Evolutionary conservation across 164 flowering plant genomes (phyloP), one percentile per base, ranked within the genome.

Genomic region (Kalanchoe fedtschenkoi): DNA sequence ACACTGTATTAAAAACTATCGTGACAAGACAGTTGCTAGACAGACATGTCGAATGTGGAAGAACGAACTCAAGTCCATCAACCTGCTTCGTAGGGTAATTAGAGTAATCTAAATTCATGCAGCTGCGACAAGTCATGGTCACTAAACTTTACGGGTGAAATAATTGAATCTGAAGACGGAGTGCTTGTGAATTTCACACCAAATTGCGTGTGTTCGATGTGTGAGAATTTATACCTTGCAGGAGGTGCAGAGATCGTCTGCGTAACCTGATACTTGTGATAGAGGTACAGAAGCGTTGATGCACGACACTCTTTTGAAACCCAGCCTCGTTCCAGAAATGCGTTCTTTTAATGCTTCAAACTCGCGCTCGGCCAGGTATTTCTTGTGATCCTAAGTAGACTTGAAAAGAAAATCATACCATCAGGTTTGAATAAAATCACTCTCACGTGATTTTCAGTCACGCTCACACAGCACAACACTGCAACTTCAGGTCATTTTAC

Each of bases 301-400:
- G 83, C 98, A 92, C 72, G 96, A 77, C 66, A 89, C 98, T 66
- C 75, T 84, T 63, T 51, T 74, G 71, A 89, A 89, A 21, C 93
- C 98, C 37, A 64, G 59, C 66, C 86, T 77, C 68, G 70, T 83
- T 46, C 96, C 96, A 33, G 91, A 73, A 69, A 89, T 63, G 32
- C 96, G 91, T 63, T 87, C 98, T 71, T 86, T 85, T 10, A 87
- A 42, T 16, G 95, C 98, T 75, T 86, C 91, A 75, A 83, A 89
- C 73, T 92, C 98, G 55, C 81, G 89, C 74, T 89, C 95, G 0
- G 83, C 82, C 83, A 92, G 74, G 84, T 78, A 86, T 70, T 44
- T 83, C 66, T 68, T 81, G 75, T 92, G 95, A 82, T 89, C 98
- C 98, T 91, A 89, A 83, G 66, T 79, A 34, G 78, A 81, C 96